Percentiles rank a stretch among this genome's conserved stretches.
Conservation (phyloP, 73 alveolate genomes). For the Paramecium bursaria region DNA sequence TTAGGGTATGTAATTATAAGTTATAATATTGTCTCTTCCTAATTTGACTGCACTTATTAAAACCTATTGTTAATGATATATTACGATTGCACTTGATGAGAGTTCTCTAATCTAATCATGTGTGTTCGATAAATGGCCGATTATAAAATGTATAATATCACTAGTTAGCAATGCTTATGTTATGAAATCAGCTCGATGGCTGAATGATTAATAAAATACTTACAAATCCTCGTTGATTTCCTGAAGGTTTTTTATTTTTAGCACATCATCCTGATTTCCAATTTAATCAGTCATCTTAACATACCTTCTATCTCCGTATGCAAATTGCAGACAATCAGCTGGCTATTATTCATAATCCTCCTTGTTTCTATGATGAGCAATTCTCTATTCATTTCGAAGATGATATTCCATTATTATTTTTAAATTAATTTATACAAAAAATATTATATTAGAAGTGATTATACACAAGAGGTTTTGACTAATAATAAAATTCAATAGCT, state of each 20-base stretch:
- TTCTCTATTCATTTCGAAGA: conserved; percentile 63
- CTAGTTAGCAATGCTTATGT: conserved; percentile 64
- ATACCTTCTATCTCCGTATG: conserved; percentile 69
- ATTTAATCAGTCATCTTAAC: conserved; percentile 66
- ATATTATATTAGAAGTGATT: background rate
- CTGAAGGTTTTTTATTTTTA: conserved; percentile 62
- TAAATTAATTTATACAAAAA: too few relatives aligned
- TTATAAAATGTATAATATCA: conserved; percentile 59
- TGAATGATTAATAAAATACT: background rate
- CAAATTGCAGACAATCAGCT: conserved; percentile 61
- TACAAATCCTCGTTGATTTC: conserved; percentile 69
- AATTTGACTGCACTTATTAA: conserved; percentile 55
- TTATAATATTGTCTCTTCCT: conserved; percentile 69
- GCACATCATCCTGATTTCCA: conserved; percentile 41
- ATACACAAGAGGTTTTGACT: background rate
- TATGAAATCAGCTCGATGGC: conserved; percentile 68
- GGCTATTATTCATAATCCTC: conserved; percentile 68
- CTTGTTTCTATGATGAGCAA: conserved; percentile 68
- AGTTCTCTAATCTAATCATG: conserved; percentile 64
- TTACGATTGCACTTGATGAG: conserved; percentile 68
- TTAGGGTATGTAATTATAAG: conserved; percentile 45
- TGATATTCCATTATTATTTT: conserved; percentile 60
- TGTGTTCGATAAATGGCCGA: conserved; percentile 51
- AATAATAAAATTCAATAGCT: too few relatives aligned
- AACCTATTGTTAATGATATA: conserved; percentile 15